Evolutionary conservation across 106 monocot species (phyloP).

Genomic region (Platanthera zijinensis): DNA sequence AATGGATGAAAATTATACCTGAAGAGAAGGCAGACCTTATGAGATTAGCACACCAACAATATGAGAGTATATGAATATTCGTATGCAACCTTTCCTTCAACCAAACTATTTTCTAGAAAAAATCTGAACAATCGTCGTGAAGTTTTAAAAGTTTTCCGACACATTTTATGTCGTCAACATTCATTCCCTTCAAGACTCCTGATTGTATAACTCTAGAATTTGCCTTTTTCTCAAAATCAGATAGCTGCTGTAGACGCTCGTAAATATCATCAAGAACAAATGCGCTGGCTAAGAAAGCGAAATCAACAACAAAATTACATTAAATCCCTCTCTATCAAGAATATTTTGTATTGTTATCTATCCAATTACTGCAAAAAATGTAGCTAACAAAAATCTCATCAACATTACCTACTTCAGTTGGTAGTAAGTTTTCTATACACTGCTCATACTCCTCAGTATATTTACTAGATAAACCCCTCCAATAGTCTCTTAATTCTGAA

Average conservation of each 20-base stretch:
- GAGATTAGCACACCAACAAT: conserved; percentile 97
- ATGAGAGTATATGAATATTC: conserved; percentile 75
- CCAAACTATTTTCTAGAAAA: conserved; percentile 55
- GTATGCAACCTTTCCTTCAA: conserved; percentile 37
- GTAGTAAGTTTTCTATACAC: conserved; percentile 61
- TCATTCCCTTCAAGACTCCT: conserved; percentile 66
- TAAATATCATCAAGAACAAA: conserved; percentile 53
- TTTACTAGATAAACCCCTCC: conserved; percentile 57
- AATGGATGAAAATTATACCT: conserved; percentile 34
- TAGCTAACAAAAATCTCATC: background rate
- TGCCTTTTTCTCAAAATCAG: conserved; percentile 77
- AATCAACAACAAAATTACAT: background rate
- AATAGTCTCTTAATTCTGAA: conserved; percentile 53
- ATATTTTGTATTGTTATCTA: background rate
- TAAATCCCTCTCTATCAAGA: background rate
- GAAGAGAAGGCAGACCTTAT: conserved; percentile 79
- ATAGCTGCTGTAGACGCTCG: conserved; percentile 49
- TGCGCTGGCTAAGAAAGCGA: conserved; percentile 35
- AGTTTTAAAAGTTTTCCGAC: conserved; percentile 75
- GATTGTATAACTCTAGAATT: conserved; percentile 74
- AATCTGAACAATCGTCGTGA: conserved; percentile 66
- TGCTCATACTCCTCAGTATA: conserved; percentile 77
- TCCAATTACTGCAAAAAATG: too few species aligned
- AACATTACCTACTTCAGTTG: conserved; percentile 39
- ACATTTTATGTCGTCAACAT: conserved; percentile 69